Evolutionary conservation across 495 filamentous ascomycete species (phyloP).

Genomic region (Lineolata rhizophorae): DNA sequence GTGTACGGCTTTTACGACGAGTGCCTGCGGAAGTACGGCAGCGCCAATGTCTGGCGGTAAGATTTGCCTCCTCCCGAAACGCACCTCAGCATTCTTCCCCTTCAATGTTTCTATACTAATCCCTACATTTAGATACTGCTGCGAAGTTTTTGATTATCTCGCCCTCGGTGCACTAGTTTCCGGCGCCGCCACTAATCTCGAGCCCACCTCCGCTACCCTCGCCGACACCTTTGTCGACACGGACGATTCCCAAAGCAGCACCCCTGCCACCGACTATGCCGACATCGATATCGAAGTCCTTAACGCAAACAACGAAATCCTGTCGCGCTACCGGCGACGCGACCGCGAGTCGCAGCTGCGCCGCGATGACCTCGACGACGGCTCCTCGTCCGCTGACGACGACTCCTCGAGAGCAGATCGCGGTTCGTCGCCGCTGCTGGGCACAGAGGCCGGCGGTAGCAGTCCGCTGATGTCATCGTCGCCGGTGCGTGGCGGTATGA

Average conservation of each 20-base stretch:
- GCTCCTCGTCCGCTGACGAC: too few species aligned
- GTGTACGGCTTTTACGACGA: conserved; percentile 99
- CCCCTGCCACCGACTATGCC: conserved; percentile 27
- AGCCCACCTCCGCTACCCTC: conserved; percentile 24
- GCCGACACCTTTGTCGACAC: conserved; percentile 12
- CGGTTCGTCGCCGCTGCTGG: too few species aligned
- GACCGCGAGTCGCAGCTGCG: conserved; percentile 7
- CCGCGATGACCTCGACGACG: too few species aligned
- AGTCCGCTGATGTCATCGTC: neutral
- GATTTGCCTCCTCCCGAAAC: neutral
- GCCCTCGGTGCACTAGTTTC: conserved; percentile 87
- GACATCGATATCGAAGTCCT: conserved; percentile 84
- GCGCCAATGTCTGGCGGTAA: conserved; percentile 92
- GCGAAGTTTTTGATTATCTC: conserved; percentile 95
- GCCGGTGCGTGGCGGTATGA: too few species aligned
- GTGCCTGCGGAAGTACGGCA: conserved; percentile 91
- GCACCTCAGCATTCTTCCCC: too few species aligned
- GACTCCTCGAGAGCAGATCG: too few species aligned
- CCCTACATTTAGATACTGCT: conserved; percentile 40
- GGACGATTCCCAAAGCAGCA: conserved; percentile 5
- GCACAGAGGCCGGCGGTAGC: neutral
- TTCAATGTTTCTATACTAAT: conserved; percentile 1
- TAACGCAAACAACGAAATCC: conserved; percentile 56
- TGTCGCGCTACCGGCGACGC: conserved; percentile 43
- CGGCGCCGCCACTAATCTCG: conserved; percentile 58